Percentiles rank a stretch among this genome's conserved stretches.
phyloP scores from a whole-genome alignment of 2,329 filamentous ascomycete species.

The Cordyceps fumosorosea region DNA sequence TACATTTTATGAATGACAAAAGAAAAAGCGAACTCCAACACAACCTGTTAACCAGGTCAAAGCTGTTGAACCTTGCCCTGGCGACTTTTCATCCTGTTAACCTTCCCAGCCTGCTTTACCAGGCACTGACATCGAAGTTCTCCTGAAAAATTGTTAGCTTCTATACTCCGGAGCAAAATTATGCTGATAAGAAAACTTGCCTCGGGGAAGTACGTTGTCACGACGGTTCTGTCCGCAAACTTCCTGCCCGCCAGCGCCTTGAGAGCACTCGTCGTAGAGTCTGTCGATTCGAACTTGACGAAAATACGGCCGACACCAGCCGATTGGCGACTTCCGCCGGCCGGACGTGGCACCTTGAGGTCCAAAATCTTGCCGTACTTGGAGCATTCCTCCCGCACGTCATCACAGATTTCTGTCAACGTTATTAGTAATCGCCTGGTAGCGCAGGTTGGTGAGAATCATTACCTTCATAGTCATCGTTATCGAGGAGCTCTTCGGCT shows the following conservation, averaged over 20 bases:
- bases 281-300: constrained; percentile 79
- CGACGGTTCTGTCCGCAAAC: constrained; percentile 92
- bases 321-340: constrained; percentile 73
- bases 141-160: constrained; percentile 52
- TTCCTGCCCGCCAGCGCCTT: constrained; percentile 89
- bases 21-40: background rate
- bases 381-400: constrained; percentile 84
- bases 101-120: constrained; percentile 47
- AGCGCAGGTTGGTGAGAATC: background rate
- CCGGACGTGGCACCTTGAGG: constrained; percentile 89
- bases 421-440: constrained; percentile 26
- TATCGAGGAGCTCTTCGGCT: constrained; percentile 85
- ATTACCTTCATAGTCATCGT: constrained; percentile 89
- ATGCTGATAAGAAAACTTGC: constrained; percentile 40
- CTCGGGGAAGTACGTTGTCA: constrained; percentile 94
- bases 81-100: background rate
- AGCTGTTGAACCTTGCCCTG: background rate
- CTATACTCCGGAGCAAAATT: background rate
- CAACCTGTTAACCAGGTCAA: background rate
- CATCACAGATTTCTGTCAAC: constrained; percentile 81
- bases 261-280: constrained; percentile 76
- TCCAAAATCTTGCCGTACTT: constrained; percentile 83
- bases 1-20: constrained; percentile 11
- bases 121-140: constrained; percentile 87
- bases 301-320: constrained; percentile 96